These are phyloP conservation scores for Aspergillus flavus DNA, from an alignment of 2,329 filamentous ascomycete species.

Conservation along the genomic window DNA sequence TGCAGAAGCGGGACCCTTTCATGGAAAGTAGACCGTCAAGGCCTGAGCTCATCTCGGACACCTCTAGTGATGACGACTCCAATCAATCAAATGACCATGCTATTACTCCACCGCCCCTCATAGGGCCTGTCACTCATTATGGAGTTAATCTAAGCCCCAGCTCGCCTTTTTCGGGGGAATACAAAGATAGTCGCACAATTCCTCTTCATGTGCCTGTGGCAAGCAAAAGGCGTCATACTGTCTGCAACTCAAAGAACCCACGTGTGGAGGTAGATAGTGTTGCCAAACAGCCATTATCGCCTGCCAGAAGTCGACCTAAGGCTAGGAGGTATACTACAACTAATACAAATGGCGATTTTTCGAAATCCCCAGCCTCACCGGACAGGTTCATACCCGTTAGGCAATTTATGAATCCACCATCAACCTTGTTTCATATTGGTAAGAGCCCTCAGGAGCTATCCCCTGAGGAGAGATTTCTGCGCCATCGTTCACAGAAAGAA, in stretches of 20 bases:
- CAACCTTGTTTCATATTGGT: constrained; percentile 56
- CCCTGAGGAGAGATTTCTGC: constrained; percentile 49
- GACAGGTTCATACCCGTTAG: constrained; percentile 63
- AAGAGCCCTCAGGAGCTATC: constrained; percentile 52
- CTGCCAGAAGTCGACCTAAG: constrained; percentile 18
- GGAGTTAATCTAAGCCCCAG: constrained; percentile 5
- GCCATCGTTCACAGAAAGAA: constrained; percentile 45
- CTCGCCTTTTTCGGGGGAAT: not conserved
- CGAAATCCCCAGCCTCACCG: constrained; percentile 39
- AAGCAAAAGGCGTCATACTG: not conserved
- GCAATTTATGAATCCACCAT: constrained; percentile 43
- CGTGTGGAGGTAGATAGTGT: not conserved
- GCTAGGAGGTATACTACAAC: constrained; percentile 19
- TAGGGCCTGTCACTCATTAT: constrained; percentile 11
- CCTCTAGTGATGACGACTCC: constrained; percentile 12
- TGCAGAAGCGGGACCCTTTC: constrained; percentile 20
- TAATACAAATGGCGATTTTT: constrained; percentile 13
- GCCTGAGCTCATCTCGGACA: constrained; percentile 12
- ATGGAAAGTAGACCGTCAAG: constrained; percentile 7
- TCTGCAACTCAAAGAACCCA: not conserved
- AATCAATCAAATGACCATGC: not conserved
- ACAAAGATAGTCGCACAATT: not conserved
- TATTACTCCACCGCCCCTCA: constrained; percentile 11
- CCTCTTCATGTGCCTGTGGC: not conserved
- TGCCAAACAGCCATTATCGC: not conserved